phyloP scores from a whole-genome alignment of 2,329 filamentous ascomycete species.

The Diaporthe humulicola region DNA sequence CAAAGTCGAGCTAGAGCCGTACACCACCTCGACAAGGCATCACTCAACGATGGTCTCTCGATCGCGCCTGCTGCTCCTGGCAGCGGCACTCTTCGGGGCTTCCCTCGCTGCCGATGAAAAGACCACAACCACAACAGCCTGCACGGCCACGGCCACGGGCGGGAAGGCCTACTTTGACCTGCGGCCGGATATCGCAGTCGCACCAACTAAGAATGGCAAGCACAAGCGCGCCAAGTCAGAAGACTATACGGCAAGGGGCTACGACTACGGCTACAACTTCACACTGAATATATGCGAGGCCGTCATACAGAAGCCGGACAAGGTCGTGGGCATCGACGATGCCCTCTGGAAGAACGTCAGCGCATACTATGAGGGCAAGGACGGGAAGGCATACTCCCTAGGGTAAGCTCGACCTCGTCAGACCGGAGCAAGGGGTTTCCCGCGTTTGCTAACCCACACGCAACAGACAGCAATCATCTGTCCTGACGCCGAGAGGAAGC shows the following conservation, averaged over 20 bases:
- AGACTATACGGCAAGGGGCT: constrained; percentile 76
- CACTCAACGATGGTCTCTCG: constrained; percentile 30
- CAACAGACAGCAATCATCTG: constrained; percentile 66
- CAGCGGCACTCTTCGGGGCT: constrained; percentile 32
- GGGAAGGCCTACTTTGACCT: constrained; percentile 71
- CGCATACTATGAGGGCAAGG: constrained; percentile 77
- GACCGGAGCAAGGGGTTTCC: background rate
- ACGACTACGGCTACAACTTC: constrained; percentile 85
- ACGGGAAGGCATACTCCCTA: constrained; percentile 77
- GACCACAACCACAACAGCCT: constrained; percentile 59
- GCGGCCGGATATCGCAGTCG: constrained; percentile 65
- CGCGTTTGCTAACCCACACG: constrained; percentile 33
- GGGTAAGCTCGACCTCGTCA: constrained; percentile 65
- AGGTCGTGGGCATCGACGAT: constrained; percentile 75
- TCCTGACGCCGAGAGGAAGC: constrained; percentile 72
- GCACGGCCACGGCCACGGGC: constrained; percentile 68
- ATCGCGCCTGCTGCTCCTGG: constrained; percentile 34
- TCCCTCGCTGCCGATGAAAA: constrained; percentile 40
- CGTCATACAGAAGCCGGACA: constrained; percentile 75
- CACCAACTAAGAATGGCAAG: constrained; percentile 58
- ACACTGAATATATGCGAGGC: constrained; percentile 85
- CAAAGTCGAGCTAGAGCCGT: background rate
- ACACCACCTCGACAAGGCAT: background rate
- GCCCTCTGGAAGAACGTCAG: constrained; percentile 79
- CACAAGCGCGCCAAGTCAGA: constrained; percentile 57